phyloP scores from a whole-genome alignment of 306 rosid species.

The cucumber (Cucumis sativus) region DNA sequence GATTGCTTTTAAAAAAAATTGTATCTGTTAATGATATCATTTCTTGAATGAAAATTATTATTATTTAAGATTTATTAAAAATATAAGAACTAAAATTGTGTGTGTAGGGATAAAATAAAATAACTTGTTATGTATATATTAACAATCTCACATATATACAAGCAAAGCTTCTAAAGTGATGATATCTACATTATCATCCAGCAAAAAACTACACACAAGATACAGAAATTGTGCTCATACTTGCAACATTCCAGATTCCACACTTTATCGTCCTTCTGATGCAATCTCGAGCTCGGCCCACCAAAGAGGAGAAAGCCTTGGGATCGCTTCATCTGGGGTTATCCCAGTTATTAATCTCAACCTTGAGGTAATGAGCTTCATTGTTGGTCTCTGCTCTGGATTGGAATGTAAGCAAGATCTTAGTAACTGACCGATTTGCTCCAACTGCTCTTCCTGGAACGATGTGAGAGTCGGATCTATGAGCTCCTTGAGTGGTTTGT shows the following conservation, averaged over 20 bases:
- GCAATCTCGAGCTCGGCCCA: conserved; percentile 97
- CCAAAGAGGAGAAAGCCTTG: conserved; percentile 90
- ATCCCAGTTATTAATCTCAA: conserved; percentile 64
- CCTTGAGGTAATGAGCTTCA: conserved; percentile 44
- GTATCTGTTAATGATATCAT: no score
- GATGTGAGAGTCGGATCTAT: conserved; percentile 65
- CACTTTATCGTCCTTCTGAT: conserved; percentile 41
- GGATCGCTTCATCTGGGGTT: conserved; percentile 64
- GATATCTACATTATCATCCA: conserved; percentile 22
- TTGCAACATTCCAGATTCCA: conserved; percentile 15
- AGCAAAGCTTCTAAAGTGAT: conserved; percentile 12
- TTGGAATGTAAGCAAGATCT: conserved; percentile 43
- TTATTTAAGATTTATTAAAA: no score
- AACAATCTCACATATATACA: conserved; percentile 35
- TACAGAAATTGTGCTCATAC: conserved; percentile 13
- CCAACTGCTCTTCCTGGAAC: conserved; percentile 45
- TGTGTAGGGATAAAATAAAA: no score
- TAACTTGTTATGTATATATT: no score
- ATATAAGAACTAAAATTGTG: no score
- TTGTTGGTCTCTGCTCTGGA: conserved; percentile 38
- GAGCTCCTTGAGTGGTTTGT: conserved; percentile 34
- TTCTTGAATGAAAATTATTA: no score
- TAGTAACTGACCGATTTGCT: conserved; percentile 38
- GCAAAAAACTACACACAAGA: conserved; percentile 13
- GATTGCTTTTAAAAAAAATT: no score